Evolutionary conservation across 495 filamentous ascomycete species (phyloP).

Genomic region (Hypoxylon trugodes): DNA sequence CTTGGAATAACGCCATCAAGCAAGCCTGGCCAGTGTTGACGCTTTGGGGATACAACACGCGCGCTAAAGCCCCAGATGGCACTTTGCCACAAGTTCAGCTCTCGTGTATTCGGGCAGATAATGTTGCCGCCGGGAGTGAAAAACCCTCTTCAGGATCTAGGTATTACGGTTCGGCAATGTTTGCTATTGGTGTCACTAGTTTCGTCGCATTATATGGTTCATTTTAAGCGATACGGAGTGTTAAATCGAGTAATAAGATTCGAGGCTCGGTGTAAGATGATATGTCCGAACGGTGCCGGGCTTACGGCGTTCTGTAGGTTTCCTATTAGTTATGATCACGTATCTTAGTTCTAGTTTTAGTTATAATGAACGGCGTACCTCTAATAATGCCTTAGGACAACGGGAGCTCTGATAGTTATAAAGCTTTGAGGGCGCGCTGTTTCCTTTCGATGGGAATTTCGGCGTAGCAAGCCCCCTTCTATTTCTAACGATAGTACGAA

Average conservation of each 20-base stretch:
- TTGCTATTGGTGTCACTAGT: background rate
- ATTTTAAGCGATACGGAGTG: background rate
- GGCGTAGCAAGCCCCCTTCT: no score
- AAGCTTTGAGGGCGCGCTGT: background rate
- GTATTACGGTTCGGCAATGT: background rate
- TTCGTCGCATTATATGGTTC: background rate
- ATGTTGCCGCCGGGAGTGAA: slow-evolving; percentile 13
- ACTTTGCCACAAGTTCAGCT: slow-evolving; percentile 29
- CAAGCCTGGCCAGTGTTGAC: slow-evolving; percentile 36
- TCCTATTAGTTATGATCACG: no score
- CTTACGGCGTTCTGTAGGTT: no score
- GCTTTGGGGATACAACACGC: slow-evolving; percentile 41
- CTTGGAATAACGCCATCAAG: slow-evolving; percentile 20
- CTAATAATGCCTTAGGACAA: no score
- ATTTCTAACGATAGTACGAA: background rate
- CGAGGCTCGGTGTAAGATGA: background rate
- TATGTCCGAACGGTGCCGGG: no score
- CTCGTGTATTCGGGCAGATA: slow-evolving; percentile 33
- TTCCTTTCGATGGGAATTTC: no score
- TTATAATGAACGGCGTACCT: no score
- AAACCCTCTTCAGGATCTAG: slow-evolving; percentile 12
- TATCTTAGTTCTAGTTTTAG: no score
- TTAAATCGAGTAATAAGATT: background rate
- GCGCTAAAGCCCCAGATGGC: slow-evolving; percentile 29
- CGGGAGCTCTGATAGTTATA: no score